Conservation (phyloP, 768 basidiomycete genomes). For the Dictyophora rubrovolvata region DNA sequence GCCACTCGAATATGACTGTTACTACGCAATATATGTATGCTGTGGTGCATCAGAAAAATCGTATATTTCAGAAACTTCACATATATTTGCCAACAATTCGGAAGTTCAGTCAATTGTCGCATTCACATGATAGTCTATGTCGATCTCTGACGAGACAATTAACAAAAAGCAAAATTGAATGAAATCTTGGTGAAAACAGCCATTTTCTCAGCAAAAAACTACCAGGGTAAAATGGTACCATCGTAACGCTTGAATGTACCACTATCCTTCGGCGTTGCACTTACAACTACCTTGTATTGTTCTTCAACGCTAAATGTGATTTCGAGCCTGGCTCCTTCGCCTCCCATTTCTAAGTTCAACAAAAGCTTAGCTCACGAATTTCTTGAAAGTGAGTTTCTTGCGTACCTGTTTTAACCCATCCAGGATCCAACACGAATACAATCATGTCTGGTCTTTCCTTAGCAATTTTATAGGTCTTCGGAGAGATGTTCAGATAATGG, state of each 20-base stretch:
- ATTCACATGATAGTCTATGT: too few species aligned
- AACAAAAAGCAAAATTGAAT: too few species aligned
- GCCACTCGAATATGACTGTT: too few species aligned
- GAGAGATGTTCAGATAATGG: slow-evolving; percentile 17
- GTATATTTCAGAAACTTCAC: too few species aligned
- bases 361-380: background rate
- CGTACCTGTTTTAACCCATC: slow-evolving; percentile 31
- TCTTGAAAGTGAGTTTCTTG: background rate
- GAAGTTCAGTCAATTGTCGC: too few species aligned
- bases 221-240: slow-evolving; percentile 25
- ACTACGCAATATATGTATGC: too few species aligned
- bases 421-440: slow-evolving; percentile 24
- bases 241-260: slow-evolving; percentile 16
- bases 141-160: too few species aligned
- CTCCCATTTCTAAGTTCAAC: slow-evolving; percentile 25
- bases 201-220: background rate
- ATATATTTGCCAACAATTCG: too few species aligned
- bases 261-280: background rate
- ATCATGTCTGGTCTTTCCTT: slow-evolving; percentile 25
- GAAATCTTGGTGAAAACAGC: too few species aligned
- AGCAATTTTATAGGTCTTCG: slow-evolving; percentile 28
- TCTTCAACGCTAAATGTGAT: background rate
- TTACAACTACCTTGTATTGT: background rate
- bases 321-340: slow-evolving; percentile 19
- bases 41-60: too few species aligned